Evolutionary conservation across 805 yeast species (phyloP).

Genomic region (Wickerhamiella siamensis): DNA sequence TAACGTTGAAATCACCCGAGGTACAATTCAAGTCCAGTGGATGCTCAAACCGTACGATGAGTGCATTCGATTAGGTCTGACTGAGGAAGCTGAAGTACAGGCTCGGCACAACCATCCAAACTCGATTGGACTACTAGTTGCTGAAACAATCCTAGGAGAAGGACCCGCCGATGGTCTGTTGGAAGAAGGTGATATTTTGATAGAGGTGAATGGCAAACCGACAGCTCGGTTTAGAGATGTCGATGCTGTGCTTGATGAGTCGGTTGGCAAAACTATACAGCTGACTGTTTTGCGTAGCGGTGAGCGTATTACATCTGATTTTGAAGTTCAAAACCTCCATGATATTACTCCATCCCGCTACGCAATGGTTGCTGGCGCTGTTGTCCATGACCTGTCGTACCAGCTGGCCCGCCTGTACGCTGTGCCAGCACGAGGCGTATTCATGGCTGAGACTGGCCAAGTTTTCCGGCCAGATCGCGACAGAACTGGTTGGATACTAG

Average conservation of each 20-base stretch:
- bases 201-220: slow-evolving; percentile 51
- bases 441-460: slow-evolving; percentile 60
- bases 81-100: slow-evolving; percentile 52
- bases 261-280: slow-evolving; percentile 44
- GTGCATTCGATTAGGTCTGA: slow-evolving; percentile 74
- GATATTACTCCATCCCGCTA: slow-evolving; percentile 68
- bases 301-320: slow-evolving; percentile 33
- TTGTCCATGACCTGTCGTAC: slow-evolving; percentile 72
- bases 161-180: slow-evolving; percentile 69
- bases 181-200: slow-evolving; percentile 73
- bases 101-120: slow-evolving; percentile 60
- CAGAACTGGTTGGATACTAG: slow-evolving; percentile 66
- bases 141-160: slow-evolving; percentile 64
- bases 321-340: slow-evolving; percentile 63
- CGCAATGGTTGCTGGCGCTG: slow-evolving; percentile 74
- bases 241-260: slow-evolving; percentile 68
- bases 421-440: slow-evolving; percentile 75
- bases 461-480: slow-evolving; percentile 43
- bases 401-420: slow-evolving; percentile 79
- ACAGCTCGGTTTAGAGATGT: slow-evolving; percentile 62
- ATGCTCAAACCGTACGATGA: slow-evolving; percentile 74
- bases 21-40: slow-evolving; percentile 90
- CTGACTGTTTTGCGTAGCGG: slow-evolving; percentile 67
- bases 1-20: slow-evolving; percentile 53
- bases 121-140: slow-evolving; percentile 68